A percentile compares a stretch with the other conserved stretches of the same genome.
These are phyloP conservation scores for Ettlia oleoabundans DNA, from an alignment of 139 green algal genomes.

Conservation along the genomic window DNA sequence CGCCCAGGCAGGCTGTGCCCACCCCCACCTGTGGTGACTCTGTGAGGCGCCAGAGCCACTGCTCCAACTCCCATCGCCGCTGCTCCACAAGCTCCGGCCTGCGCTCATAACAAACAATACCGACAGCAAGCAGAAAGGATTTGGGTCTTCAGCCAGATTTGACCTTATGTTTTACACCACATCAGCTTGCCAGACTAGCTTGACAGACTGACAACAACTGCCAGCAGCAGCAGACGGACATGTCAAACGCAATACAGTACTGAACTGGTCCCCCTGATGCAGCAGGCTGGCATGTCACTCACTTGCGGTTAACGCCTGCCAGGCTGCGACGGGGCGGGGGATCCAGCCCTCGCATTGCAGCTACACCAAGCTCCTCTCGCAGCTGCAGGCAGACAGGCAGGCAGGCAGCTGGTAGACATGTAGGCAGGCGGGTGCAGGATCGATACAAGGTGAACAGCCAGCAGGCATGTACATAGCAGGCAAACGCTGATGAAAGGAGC, in stretches of 20 bases:
- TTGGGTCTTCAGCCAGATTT: too few relatives aligned
- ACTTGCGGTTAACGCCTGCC: conserved; percentile 43
- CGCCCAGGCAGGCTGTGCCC: neutral
- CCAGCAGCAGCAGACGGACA: neutral
- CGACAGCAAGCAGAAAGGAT: neutral
- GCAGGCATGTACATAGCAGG: too few relatives aligned
- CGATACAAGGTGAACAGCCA: too few relatives aligned
- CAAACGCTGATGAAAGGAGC: too few relatives aligned
- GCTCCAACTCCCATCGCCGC: conserved; percentile 72
- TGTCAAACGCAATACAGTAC: too few relatives aligned
- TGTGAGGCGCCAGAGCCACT: conserved; percentile 77
- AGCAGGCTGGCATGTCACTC: neutral
- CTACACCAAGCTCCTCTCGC: conserved; percentile 47
- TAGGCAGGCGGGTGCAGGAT: neutral
- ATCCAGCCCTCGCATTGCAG: conserved; percentile 25
- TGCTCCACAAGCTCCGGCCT: conserved; percentile 67
- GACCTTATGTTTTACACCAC: too few relatives aligned
- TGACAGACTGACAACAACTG: too few relatives aligned
- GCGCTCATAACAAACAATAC: neutral
- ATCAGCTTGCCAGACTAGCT: too few relatives aligned
- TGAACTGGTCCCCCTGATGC: too few relatives aligned
- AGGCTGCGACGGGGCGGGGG: conserved; percentile 35
- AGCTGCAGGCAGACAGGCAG: conserved; percentile 36
- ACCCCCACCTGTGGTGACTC: conserved; percentile 8
- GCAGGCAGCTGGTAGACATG: neutral